A percentile compares a stretch with the other conserved stretches of the same genome.
Conservation (phyloP, 208 protist genomes). For the Leishmania gerbilli region DNA sequence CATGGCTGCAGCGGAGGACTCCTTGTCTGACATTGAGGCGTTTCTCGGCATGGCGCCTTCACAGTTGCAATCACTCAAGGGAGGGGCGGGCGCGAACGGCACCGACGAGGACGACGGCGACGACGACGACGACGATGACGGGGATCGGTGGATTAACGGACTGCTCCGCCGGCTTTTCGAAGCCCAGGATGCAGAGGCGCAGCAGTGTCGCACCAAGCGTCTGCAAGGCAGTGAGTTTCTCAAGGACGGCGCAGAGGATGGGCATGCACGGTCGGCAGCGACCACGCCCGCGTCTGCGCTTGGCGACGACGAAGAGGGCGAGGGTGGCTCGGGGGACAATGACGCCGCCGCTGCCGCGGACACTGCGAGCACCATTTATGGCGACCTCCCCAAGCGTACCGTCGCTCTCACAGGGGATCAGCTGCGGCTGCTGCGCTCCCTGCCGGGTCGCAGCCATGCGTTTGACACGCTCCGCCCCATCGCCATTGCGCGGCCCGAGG, state of each 20-base stretch:
- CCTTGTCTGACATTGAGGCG: conserved; percentile 30
- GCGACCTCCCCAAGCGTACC: conserved; percentile 4
- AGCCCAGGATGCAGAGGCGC: conserved; percentile 21
- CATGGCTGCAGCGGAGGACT: conserved; percentile 10
- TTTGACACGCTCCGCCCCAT: conserved; percentile 23
- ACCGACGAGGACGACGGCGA: background rate
- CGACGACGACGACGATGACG: background rate
- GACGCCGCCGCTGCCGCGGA: background rate
- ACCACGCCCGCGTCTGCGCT: background rate
- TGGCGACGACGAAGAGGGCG: background rate
- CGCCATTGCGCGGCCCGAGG: background rate
- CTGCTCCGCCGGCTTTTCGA: conserved; percentile 25
- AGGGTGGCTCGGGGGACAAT: background rate
- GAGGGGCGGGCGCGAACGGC: background rate
- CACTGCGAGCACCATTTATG: background rate
- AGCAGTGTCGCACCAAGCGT: conserved; percentile 10
- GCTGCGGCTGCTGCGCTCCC: conserved; percentile 24
- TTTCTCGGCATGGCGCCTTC: conserved; percentile 21
- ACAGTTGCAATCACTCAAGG: conserved; percentile 16
- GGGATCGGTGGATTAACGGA: conserved; percentile 20
- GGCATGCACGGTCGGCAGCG: background rate
- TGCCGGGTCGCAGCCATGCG: conserved; percentile 22
- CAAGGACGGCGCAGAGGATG: background rate
- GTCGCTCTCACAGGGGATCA: conserved; percentile 16
- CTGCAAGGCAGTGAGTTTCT: conserved; percentile 5